phyloP scores from a whole-genome alignment of 2,329 filamentous ascomycete species.

The Fulvia fulva region DNA sequence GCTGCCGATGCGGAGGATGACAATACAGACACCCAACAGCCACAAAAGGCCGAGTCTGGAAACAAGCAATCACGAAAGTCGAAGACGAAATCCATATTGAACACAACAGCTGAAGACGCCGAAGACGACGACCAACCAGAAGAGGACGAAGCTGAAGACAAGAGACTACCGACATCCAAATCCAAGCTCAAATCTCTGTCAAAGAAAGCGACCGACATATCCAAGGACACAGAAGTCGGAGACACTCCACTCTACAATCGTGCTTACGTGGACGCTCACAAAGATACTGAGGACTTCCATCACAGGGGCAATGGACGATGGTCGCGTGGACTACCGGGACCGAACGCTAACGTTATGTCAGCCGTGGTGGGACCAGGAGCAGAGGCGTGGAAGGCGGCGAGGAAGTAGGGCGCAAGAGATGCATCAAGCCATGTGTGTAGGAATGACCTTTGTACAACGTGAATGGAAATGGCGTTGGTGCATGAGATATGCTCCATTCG shows the following conservation, averaged over 20 bases:
- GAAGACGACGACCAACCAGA: not conserved
- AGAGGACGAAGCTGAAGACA: not conserved
- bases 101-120: no score
- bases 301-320: slow-evolving; percentile 29
- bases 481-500: no score
- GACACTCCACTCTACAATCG: slow-evolving; percentile 15
- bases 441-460: no score
- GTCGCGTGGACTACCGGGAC: slow-evolving; percentile 12
- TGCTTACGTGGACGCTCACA: slow-evolving; percentile 23
- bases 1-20: not conserved
- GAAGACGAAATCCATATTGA: no score
- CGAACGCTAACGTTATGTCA: not conserved
- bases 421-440: no score
- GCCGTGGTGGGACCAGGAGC: not conserved
- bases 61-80: no score
- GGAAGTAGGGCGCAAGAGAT: not conserved
- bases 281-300: slow-evolving; percentile 21
- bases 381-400: not conserved
- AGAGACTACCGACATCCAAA: not conserved
- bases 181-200: no score
- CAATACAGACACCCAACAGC: no score
- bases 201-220: not conserved
- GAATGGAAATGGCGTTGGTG: no score
- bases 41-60: no score
- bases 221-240: not conserved